These are phyloP conservation scores for Barnettozyma californica DNA, from an alignment of 805 yeast genomes.

Conservation along the genomic window DNA sequence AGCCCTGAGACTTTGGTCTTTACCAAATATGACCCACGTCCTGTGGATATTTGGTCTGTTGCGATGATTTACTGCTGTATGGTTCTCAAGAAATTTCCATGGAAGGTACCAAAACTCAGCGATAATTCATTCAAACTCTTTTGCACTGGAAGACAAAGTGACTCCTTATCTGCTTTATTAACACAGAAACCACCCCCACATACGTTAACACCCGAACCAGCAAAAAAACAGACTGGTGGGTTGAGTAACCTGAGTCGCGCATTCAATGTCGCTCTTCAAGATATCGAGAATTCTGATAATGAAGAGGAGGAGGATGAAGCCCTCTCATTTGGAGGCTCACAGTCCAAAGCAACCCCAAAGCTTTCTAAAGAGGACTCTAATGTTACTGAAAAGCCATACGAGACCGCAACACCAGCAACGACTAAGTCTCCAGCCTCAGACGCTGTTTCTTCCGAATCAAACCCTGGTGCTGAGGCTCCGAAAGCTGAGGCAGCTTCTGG, in stretches of 20 bases:
- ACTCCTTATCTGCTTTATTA: constrained; percentile 57
- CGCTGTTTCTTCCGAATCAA: background rate
- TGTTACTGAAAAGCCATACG: constrained; percentile 12
- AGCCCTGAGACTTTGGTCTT: constrained; percentile 91
- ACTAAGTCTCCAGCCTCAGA: background rate
- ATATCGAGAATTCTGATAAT: constrained; percentile 11
- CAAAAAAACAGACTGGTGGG: constrained; percentile 15
- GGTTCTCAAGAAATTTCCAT: constrained; percentile 87
- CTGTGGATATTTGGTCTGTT: constrained; percentile 91
- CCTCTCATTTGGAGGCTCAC: constrained; percentile 3
- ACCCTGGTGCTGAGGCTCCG: constrained; percentile 21
- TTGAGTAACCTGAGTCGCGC: constrained; percentile 25
- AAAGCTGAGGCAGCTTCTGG: constrained; percentile 6
- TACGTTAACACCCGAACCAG: constrained; percentile 17
- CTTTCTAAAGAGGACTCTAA: constrained; percentile 10
- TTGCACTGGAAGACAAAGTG: constrained; percentile 67
- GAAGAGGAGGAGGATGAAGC: constrained; percentile 2
- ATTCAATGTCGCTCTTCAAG: constrained; percentile 21
- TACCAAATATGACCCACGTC: constrained; percentile 81
- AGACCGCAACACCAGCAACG: constrained; percentile 20
- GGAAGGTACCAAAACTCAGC: constrained; percentile 83
- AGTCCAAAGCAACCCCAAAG: constrained; percentile 8
- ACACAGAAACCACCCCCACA: constrained; percentile 50
- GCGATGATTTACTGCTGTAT: constrained; percentile 91
- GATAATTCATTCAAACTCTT: constrained; percentile 82